Evolutionary conservation across 371 early-diverging fungal species (phyloP), one percentile per base, ranked within the genome.

Genomic region (Coemansia sp.): DNA sequence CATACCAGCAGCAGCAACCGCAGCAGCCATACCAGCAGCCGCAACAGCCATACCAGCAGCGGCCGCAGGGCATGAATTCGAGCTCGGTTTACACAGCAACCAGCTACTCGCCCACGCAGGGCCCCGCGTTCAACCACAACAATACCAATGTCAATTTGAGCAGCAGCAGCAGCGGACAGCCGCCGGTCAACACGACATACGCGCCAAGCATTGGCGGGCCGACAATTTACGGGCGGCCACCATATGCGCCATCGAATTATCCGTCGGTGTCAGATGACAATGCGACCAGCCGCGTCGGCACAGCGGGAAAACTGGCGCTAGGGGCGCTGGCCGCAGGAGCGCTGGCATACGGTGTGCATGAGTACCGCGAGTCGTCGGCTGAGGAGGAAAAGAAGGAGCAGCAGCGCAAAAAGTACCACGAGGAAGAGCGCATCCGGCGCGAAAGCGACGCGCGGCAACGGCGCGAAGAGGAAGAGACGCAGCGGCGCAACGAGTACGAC

Each of bases 271-370:
- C 8, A 12, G 53, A 52, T 2, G 61, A 61, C 10, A 36, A n/a
- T 18, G 31, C 34, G 14, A 44, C 38, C 34, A 59, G 42, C 50
- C 62, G 68, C 36, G 38, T 62, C 38, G 59, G 54, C 32, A 58
- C 51, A 0, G 72, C 64, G 3, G 72, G 72, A 16, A 67, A 67
- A 24, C 12, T 55, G 1, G 67, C 68, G 1, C 53, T 67, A 11
- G 72, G 72, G 16, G 68, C 67, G 6, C 37, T 72, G 11, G 72
- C 72, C 1, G 68, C 67, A 5, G 68, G 72, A 0, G 72, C 72
- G 0, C 59, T 72, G 2, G 72, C 67, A 16, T 72, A 72, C 40
- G 72, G 72, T 24, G 64, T 72, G 38, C 72, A 67, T 39, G 64
- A 57, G 47, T 36, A 60, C 14, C 43, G 63, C 10, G 68, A 72